phyloP scores from a whole-genome alignment of 305 asterid species.

The Caryopteris hybrid region DNA sequence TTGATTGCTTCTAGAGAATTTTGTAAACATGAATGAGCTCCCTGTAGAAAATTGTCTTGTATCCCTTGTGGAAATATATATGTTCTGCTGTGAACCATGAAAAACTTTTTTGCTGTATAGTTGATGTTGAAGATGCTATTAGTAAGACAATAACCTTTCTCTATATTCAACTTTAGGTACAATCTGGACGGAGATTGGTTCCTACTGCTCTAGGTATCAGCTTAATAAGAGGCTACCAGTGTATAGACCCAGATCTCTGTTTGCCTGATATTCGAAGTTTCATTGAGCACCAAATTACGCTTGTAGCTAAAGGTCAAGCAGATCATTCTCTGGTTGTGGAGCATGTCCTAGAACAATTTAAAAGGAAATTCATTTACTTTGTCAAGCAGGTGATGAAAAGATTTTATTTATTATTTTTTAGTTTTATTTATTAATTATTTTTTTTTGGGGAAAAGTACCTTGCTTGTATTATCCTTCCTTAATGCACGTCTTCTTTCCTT shows the following conservation, averaged over 20 bases:
- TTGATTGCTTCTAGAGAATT: slow-evolving; percentile 1
- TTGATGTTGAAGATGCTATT: slow-evolving; percentile 11
- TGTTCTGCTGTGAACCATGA: not conserved
- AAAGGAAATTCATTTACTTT: slow-evolving; percentile 74
- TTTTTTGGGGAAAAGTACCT: slow-evolving; percentile 7
- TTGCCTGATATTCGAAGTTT: slow-evolving; percentile 91
- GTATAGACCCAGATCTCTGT: slow-evolving; percentile 87
- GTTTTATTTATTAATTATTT: too few relatives aligned
- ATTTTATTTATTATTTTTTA: too few relatives aligned
- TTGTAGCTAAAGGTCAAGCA: slow-evolving; percentile 92
- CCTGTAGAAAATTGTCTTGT: not conserved
- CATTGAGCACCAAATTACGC: slow-evolving; percentile 84
- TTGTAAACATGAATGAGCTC: slow-evolving; percentile 5
- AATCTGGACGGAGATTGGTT: slow-evolving; percentile 73
- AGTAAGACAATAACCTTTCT: not conserved
- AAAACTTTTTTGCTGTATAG: not conserved
- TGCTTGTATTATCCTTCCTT: not conserved
- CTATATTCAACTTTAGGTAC: slow-evolving; percentile 50
- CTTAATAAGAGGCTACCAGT: slow-evolving; percentile 86
- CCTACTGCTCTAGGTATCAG: slow-evolving; percentile 92
- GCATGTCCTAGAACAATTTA: slow-evolving; percentile 78
- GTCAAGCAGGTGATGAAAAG: slow-evolving; percentile 63
- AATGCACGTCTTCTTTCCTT: not conserved
- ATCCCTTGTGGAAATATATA: not conserved
- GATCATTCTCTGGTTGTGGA: slow-evolving; percentile 71